Conservation (phyloP, 176 grass and related monocot genomes). For the Guadua angustifolia region DNA sequence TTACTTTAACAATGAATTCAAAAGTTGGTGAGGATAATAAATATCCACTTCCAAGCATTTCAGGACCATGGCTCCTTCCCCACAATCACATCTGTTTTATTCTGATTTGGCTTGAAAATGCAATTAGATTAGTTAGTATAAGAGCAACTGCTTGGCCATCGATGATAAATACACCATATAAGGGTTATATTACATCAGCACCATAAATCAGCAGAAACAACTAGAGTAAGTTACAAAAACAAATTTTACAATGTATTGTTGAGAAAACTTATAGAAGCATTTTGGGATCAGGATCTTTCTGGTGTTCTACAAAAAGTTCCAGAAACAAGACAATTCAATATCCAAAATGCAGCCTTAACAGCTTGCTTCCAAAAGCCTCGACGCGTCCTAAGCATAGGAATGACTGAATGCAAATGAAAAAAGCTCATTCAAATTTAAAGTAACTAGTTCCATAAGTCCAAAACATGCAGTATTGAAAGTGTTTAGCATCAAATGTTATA, state of each 20-base stretch:
- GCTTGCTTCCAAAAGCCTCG: constrained; percentile 35
- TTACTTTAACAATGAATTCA: no score
- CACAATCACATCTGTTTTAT: neutral
- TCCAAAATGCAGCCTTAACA: constrained; percentile 48
- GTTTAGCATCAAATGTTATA: constrained; percentile 19
- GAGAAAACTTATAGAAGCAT: constrained; percentile 44
- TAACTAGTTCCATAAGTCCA: constrained; percentile 22
- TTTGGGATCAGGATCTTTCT: constrained; percentile 47
- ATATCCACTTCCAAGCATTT: neutral
- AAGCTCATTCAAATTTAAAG: constrained; percentile 30
- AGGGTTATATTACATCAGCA: constrained; percentile 37
- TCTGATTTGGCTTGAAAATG: constrained; percentile 46
- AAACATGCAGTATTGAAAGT: constrained; percentile 25
- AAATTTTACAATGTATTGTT: neutral
- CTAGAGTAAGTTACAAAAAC: neutral
- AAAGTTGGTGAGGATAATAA: no score
- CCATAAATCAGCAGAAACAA: constrained; percentile 24
- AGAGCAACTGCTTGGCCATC: neutral
- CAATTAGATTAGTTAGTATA: neutral
- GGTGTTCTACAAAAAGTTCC: constrained; percentile 62
- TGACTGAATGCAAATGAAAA: constrained; percentile 20
- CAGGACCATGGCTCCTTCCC: constrained; percentile 5
- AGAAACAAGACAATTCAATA: constrained; percentile 58
- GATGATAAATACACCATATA: no score
- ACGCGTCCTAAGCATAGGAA: constrained; percentile 26